Conservation (phyloP, 2,329 filamentous ascomycete species). For the Westerdykella aurantiaca region DNA sequence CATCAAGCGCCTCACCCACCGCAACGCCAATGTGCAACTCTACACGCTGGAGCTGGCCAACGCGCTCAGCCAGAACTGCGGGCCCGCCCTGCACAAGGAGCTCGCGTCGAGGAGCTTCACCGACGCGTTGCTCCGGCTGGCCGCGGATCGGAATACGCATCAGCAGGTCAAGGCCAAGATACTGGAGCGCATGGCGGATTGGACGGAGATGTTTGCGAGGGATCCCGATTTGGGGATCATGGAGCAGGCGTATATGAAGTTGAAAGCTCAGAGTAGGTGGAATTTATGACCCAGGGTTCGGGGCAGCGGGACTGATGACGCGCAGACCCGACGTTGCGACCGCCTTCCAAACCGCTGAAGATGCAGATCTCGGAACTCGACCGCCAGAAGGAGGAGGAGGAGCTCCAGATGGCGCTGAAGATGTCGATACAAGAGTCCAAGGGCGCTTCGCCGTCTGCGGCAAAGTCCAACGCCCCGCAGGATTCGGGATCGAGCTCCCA, state of each 20-base stretch:
- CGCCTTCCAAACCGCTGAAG: constrained; percentile 90
- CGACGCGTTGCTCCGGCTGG: constrained; percentile 83
- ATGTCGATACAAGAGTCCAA: constrained; percentile 85
- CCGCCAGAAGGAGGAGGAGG: constrained; percentile 91
- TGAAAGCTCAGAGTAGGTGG: constrained; percentile 62
- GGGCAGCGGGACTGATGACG: constrained; percentile 35
- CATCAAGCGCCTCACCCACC: constrained; percentile 86
- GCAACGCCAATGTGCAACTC: constrained; percentile 92
- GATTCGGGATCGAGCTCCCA: constrained; percentile 23
- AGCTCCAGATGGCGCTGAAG: constrained; percentile 91
- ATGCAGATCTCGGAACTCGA: constrained; percentile 84
- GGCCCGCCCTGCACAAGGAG: constrained; percentile 78
- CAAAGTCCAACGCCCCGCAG: constrained; percentile 39
- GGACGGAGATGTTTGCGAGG: constrained; percentile 87
- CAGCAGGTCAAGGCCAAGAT: constrained; percentile 97
- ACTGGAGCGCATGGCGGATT: constrained; percentile 90
- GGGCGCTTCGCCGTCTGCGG: constrained; percentile 35
- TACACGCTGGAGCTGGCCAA: constrained; percentile 90
- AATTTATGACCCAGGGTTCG: too few relatives aligned
- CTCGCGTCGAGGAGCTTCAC: constrained; percentile 88
- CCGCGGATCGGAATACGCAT: constrained; percentile 91
- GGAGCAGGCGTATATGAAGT: constrained; percentile 85
- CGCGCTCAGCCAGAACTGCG: constrained; percentile 87
- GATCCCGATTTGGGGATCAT: constrained; percentile 94
- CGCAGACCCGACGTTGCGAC: constrained; percentile 78